phyloP scores from a whole-genome alignment of 2,329 filamentous ascomycete species.

The Leptographium procerum region DNA sequence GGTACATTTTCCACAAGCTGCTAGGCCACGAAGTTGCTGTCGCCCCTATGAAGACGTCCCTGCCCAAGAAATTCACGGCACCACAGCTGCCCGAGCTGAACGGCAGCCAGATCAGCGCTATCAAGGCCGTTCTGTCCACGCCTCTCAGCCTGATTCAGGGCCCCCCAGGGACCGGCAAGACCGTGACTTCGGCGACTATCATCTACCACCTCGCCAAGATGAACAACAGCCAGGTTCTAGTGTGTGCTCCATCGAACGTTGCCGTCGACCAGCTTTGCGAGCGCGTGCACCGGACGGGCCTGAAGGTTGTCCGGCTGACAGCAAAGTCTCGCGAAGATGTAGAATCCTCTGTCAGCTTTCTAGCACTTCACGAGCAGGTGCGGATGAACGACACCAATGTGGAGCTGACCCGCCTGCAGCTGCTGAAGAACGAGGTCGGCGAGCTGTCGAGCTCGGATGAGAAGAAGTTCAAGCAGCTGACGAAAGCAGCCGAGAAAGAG shows the following conservation, averaged over 20 bases:
- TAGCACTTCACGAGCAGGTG: slow-evolving; percentile 93
- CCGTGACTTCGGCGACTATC: slow-evolving; percentile 94
- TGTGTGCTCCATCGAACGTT: slow-evolving; percentile 96
- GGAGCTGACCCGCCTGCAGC: slow-evolving; percentile 82
- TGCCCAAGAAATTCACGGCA: slow-evolving; percentile 95
- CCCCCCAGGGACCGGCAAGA: slow-evolving; percentile 94
- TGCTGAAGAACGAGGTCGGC: slow-evolving; percentile 82
- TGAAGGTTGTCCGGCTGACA: slow-evolving; percentile 96
- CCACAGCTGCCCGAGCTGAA: slow-evolving; percentile 92
- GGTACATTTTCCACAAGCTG: slow-evolving; percentile 96
- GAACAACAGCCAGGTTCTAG: slow-evolving; percentile 86
- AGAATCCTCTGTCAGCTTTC: slow-evolving; percentile 92
- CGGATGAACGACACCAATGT: slow-evolving; percentile 95
- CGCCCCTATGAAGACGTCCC: slow-evolving; percentile 86
- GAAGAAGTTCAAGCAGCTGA: slow-evolving; percentile 96
- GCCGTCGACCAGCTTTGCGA: slow-evolving; percentile 97
- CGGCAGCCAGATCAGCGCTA: slow-evolving; percentile 87
- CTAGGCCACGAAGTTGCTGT: slow-evolving; percentile 90
- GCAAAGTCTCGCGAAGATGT: slow-evolving; percentile 98
- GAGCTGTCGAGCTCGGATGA: slow-evolving; percentile 93
- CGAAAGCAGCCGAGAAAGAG: slow-evolving; percentile 85
- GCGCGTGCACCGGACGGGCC: slow-evolving; percentile 83
- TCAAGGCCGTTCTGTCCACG: slow-evolving; percentile 88
- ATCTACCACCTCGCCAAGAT: slow-evolving; percentile 96
- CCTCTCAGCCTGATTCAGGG: slow-evolving; percentile 94